Evolutionary conservation across 2,329 filamentous ascomycete genomes (phyloP), one percentile per base, ranked within the genome.

Genomic region (Ophiostoma triangulosporum): DNA sequence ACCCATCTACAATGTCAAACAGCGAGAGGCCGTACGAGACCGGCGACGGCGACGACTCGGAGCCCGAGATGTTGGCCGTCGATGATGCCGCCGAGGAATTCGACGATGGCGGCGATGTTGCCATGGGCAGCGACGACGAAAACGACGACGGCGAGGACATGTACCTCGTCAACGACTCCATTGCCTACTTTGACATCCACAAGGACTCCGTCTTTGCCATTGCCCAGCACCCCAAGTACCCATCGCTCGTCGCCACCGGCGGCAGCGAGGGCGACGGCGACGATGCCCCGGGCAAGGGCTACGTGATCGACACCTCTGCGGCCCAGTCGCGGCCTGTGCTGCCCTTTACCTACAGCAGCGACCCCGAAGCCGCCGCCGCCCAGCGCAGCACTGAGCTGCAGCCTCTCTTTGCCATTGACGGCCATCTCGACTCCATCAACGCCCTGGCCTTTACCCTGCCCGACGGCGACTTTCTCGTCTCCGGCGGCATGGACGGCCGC

Each of bases 201-300:
- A 85, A 82, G 61, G 89, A 96, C 75, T 90, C 85, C 57, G 86
- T 98, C 64, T 98, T 96, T 73, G 82, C 87, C 69, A 93, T 98
- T 66, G 88, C 91, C 17, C 88, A 95, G 66, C 93, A 98, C 66
- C 93, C 93, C 4, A 73, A 81, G 6, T 76, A 86, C 64, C 80
- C 84, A 6, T 75, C 82, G 20, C 81, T 97, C 56, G 75, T 97
- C 56, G 85, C 90, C 3, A 95, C 93, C 0, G 93, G 93, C 57
- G 93, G 90, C 59, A 78, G 77, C 53, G 80, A 81, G 54, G 78
- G 77, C 46, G 70, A 75, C 14, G 69, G 67, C 35, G 78, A 80
- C 60, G 75, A 80, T 53, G 75, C 76, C 1, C 78, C 77, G 0
- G 93, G 95, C 56, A 83, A 84, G 20, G 90, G 87, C 52, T 96